These are phyloP conservation scores for Fusarium stilboides DNA, from an alignment of 2,329 filamentous ascomycete species.

Conservation along the genomic window DNA sequence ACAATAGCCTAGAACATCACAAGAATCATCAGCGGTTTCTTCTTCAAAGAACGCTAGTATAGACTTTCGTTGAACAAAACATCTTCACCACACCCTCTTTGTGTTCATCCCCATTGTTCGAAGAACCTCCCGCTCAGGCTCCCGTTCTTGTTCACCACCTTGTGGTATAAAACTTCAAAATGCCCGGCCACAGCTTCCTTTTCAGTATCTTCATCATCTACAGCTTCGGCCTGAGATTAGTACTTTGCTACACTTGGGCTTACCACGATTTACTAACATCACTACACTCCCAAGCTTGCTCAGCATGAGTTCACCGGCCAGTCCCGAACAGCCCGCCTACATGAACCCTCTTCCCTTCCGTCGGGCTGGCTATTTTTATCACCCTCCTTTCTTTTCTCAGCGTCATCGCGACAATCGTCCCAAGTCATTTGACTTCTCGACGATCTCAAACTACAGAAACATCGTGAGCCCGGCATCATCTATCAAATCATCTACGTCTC, in stretches of 20 bases:
- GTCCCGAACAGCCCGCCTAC: background rate
- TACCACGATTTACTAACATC: background rate
- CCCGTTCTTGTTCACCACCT: background rate
- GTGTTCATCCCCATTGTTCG: conserved; percentile 22
- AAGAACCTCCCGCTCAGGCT: background rate
- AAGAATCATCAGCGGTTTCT: background rate
- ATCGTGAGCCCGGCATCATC: background rate
- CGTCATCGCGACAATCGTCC: conserved; percentile 10
- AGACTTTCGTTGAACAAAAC: background rate
- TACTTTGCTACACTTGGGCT: background rate
- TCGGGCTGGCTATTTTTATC: background rate
- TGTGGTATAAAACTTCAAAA: conserved; percentile 13
- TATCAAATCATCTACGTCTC: background rate
- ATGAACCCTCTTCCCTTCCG: conserved; percentile 28
- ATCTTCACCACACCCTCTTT: conserved; percentile 9
- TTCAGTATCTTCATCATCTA: background rate
- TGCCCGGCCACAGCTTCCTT: background rate
- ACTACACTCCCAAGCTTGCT: background rate
- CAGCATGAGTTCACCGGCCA: conserved; percentile 8
- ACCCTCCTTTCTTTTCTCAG: conserved; percentile 9
- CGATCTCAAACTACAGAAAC: background rate
- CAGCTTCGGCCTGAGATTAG: background rate
- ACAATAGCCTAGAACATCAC: background rate
- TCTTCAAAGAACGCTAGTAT: background rate
- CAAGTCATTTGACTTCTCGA: background rate